These are phyloP conservation scores for Vigna radiata DNA, from an alignment of 306 rosid species.

Conservation along the genomic window DNA sequence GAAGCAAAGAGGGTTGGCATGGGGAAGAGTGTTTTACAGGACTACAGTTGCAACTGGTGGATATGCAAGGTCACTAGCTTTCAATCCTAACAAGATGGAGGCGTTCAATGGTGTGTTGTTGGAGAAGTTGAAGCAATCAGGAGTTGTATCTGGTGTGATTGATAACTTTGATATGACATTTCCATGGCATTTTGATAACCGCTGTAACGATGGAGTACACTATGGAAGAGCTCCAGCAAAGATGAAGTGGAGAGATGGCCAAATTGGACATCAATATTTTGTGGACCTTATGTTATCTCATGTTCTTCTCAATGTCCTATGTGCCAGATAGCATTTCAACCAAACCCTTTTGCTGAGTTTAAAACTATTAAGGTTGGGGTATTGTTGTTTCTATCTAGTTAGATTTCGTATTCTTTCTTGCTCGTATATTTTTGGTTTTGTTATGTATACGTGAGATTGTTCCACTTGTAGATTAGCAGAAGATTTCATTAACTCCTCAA, in stretches of 20 bases:
- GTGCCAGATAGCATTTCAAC: conserved; percentile 51
- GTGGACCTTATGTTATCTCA: conserved; percentile 94
- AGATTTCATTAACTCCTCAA: conserved; percentile 20
- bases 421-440: conserved; percentile 41
- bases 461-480: conserved; percentile 53
- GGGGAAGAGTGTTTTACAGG: conserved; percentile 79
- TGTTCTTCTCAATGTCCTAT: conserved; percentile 78
- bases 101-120: conserved; percentile 75
- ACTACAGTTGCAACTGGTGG: conserved; percentile 91
- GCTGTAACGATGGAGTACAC: conserved; percentile 96
- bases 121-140: conserved; percentile 71
- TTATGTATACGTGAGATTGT: conserved; percentile 41
- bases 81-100: conserved; percentile 94
- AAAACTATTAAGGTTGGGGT: conserved; percentile 28
- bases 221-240: conserved; percentile 88
- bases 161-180: conserved; percentile 94
- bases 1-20: conserved; percentile 64
- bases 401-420: conserved; percentile 56
- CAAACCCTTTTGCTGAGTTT: conserved; percentile 23
- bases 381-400: conserved; percentile 17
- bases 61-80: conserved; percentile 80
- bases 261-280: conserved; percentile 92
- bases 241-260: conserved; percentile 88
- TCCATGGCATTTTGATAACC: conserved; percentile 95
- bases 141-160: conserved; percentile 73